phyloP scores from a whole-genome alignment of 805 yeast species.

The Starmerella bombicola region DNA sequence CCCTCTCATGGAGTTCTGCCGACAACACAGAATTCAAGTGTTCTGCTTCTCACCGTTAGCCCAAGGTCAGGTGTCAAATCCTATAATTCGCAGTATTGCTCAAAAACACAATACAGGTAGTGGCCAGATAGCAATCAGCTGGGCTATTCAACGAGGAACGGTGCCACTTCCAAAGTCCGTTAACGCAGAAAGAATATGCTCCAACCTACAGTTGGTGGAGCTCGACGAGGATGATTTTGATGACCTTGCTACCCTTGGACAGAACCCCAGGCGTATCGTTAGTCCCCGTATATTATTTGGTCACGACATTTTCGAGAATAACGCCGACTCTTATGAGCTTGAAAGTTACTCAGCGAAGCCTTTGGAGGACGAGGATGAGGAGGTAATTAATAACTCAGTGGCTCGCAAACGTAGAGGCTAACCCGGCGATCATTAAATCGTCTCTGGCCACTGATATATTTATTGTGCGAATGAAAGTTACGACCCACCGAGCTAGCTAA shows the following conservation, averaged over 20 bases:
- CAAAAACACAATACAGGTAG: constrained; percentile 41
- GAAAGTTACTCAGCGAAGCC: not conserved
- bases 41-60: constrained; percentile 76
- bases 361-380: not conserved
- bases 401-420: too few relatives aligned
- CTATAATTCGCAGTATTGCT: constrained; percentile 42
- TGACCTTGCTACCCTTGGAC: constrained; percentile 24
- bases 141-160: constrained; percentile 51
- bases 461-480: too few relatives aligned
- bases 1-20: constrained; percentile 43
- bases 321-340: constrained; percentile 17
- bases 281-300: constrained; percentile 19
- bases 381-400: too few relatives aligned
- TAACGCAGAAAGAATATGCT: constrained; percentile 45
- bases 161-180: constrained; percentile 58
- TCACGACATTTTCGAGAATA: constrained; percentile 21
- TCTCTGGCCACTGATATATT: too few relatives aligned
- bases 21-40: constrained; percentile 39
- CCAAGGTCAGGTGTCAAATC: constrained; percentile 40
- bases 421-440: too few relatives aligned
- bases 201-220: constrained; percentile 33
- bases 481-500: too few relatives aligned
- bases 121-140: constrained; percentile 49
- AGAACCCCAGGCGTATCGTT: constrained; percentile 19
- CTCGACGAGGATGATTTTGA: constrained; percentile 35